Evolutionary conservation across 352 stramenopile species (phyloP).

Genomic region (Globisporangium orthogonon): DNA sequence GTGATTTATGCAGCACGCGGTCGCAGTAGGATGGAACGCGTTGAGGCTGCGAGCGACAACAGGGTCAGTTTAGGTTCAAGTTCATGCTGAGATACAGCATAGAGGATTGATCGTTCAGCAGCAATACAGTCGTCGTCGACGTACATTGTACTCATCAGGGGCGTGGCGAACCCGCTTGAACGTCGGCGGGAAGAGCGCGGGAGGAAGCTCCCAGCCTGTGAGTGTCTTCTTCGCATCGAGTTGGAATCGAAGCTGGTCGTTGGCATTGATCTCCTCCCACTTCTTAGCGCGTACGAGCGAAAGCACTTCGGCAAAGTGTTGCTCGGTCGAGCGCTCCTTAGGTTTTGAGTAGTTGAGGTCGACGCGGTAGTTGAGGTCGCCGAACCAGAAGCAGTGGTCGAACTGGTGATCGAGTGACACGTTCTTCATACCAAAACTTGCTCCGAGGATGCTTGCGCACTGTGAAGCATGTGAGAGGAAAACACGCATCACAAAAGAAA

Average conservation of each 20-base stretch:
- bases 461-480: conserved; percentile 8
- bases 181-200: conserved; percentile 67
- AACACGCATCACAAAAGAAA: no score
- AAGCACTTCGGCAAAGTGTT: conserved; percentile 64
- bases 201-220: conserved; percentile 50
- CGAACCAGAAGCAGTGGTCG: conserved; percentile 84
- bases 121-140: neutral
- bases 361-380: conserved; percentile 85
- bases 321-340: conserved; percentile 43
- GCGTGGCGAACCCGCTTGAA: conserved; percentile 77
- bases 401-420: conserved; percentile 75
- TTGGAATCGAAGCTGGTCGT: conserved; percentile 77
- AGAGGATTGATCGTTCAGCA: neutral
- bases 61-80: neutral
- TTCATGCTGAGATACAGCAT: no score
- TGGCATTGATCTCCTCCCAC: conserved; percentile 51
- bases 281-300: conserved; percentile 53
- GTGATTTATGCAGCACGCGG: conserved; percentile 75
- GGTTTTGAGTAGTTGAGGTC: conserved; percentile 55
- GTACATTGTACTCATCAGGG: conserved; percentile 35
- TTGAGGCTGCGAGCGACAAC: conserved; percentile 29
- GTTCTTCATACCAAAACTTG: conserved; percentile 57
- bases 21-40: conserved; percentile 83
- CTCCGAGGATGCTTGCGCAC: conserved; percentile 69
- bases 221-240: conserved; percentile 52